Base-by-base conservation (phyloP, 139 green algal species). In the Tetraselmis chui region DNA sequence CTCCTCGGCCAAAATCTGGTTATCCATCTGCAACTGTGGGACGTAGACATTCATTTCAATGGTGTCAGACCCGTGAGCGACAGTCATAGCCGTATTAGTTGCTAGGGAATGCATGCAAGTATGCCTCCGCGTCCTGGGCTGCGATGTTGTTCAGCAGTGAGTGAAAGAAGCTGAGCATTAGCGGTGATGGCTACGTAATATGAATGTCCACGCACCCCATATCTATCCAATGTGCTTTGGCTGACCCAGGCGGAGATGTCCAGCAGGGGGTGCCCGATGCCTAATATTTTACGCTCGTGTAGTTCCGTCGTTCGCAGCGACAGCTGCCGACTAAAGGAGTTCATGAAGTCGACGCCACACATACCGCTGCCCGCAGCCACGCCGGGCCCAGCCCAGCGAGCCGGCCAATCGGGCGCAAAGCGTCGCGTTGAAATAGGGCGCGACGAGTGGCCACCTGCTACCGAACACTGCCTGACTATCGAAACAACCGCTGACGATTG, bases 1-100 rank as follows among this genome's bases (percentile, higher is more conserved):
- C 75, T 99, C 95, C 89, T 99, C 97, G 0, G 97, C 97, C 24
- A 99, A 90, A 80, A 99, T 99, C 84, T 98, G 96, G 86, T 99
- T 93, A 79, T 94, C 94, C 29, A 95, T 82, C 88, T 98, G 91
- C 30, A 99, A 80, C 90, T 98, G 92, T 80, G 23, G 22, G 23
- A 78, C 24, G 26, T 25, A 5, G n/a, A 32, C 22, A 26, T 29
- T 26, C 11, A 67, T 59, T 25, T 30, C 59, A 25, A 80, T 26
- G 25, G 75, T 26, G 75, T 28, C 75, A 32, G 75, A 28, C 75
- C 22, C 18, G 24, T 22, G 30, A 28, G 24, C 25, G 30, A 28
- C 75, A 79, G 22, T 26, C 30, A 22, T 28, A 22, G 22, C 24
- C 23, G 23, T 32, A 23, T 25, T 25, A 76, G 59, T 24, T 76